These are phyloP conservation scores for Amylostereum areolatum DNA, from an alignment of 1,284 basidiomycete genomes.

Conservation along the genomic window DNA sequence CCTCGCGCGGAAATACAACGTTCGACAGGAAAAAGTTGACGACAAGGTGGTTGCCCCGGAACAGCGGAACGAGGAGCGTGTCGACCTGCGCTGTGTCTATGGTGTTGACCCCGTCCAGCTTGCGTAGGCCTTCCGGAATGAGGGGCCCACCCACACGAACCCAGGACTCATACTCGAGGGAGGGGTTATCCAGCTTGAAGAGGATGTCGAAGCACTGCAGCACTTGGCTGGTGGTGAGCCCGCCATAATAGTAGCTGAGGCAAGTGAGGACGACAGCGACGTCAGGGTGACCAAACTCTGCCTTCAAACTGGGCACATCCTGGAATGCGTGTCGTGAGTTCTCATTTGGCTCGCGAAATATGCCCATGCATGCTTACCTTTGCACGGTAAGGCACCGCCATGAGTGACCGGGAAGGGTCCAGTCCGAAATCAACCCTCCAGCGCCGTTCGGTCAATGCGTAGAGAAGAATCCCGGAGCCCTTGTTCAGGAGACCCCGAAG, in stretches of 20 bases:
- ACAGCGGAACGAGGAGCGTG: slow-evolving; percentile 25
- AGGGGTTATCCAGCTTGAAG: slow-evolving; percentile 37
- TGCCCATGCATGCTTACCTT: slow-evolving; percentile 21
- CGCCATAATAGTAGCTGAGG: slow-evolving; percentile 46
- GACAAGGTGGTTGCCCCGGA: slow-evolving; percentile 31
- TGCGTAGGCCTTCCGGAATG: slow-evolving; percentile 25
- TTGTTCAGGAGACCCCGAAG: slow-evolving; percentile 36
- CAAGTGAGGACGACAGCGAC: slow-evolving; percentile 42
- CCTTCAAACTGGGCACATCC: slow-evolving; percentile 39
- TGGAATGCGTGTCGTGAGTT: not conserved
- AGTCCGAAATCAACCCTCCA: slow-evolving; percentile 53
- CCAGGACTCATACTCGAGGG: slow-evolving; percentile 38
- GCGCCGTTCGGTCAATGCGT: slow-evolving; percentile 34
- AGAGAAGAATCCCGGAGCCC: slow-evolving; percentile 31
- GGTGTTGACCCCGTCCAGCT: slow-evolving; percentile 34
- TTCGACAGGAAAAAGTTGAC: slow-evolving; percentile 45
- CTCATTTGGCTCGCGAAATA: not conserved
- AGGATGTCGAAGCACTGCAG: slow-evolving; percentile 33
- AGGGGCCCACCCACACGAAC: slow-evolving; percentile 12
- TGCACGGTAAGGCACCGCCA: slow-evolving; percentile 49
- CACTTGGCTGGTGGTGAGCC: slow-evolving; percentile 36
- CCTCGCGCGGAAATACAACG: slow-evolving; percentile 43
- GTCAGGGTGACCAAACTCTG: slow-evolving; percentile 55
- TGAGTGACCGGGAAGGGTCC: slow-evolving; percentile 33
- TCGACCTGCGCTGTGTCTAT: slow-evolving; percentile 32